These are phyloP conservation scores for Elaeagnus macrophylla DNA, from an alignment of 306 rosid genomes.

Conservation along the genomic window DNA sequence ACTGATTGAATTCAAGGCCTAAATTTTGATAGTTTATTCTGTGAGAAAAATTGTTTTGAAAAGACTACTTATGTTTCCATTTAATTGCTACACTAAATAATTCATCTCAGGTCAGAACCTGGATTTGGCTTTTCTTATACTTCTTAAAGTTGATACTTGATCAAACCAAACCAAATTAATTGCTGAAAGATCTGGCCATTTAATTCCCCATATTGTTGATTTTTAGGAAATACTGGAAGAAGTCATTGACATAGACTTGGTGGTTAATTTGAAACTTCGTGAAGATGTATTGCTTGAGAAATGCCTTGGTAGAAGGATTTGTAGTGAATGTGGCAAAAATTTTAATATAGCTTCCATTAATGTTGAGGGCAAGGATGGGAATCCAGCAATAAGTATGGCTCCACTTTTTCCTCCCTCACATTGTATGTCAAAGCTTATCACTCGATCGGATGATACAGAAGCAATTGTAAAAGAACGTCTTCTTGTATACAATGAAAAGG, in stretches of 20 bases:
- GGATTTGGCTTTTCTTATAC: too few species aligned
- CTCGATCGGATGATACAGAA: conserved; percentile 82
- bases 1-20: too few species aligned
- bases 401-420: conserved; percentile 89
- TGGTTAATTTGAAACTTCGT: conserved; percentile 75
- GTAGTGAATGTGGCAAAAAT: conserved; percentile 71
- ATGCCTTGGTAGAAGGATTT: conserved; percentile 89
- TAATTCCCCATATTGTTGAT: background rate
- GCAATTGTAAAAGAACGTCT: conserved; percentile 72
- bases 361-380: conserved; percentile 60
- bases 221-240: conserved; percentile 82
- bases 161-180: background rate
- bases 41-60: too few species aligned
- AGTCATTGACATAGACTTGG: conserved; percentile 80
- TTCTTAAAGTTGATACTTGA: too few species aligned
- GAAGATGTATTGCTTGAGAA: conserved; percentile 84
- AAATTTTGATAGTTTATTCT: too few species aligned
- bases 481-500: conserved; percentile 72
- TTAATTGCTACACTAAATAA: too few species aligned
- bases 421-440: conserved; percentile 75
- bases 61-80: too few species aligned
- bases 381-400: conserved; percentile 67
- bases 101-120: too few species aligned
- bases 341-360: conserved; percentile 78
- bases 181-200: conserved; percentile 8